Base-by-base conservation (phyloP, 441 rosid genomes). In the Corymbia calophylla region DNA sequence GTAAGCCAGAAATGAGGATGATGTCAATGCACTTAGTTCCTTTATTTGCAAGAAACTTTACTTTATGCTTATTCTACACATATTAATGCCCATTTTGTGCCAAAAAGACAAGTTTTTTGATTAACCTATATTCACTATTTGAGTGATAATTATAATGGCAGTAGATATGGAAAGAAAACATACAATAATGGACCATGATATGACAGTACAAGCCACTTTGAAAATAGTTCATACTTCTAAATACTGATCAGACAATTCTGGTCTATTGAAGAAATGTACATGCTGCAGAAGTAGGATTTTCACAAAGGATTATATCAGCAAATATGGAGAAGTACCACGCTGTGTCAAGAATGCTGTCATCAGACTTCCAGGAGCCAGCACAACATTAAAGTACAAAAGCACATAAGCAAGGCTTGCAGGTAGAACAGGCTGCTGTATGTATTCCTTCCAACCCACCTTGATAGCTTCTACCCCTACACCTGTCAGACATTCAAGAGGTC, bases 301-400 rank as follows among this genome's bases (percentile, higher is more conserved):
- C 51, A 39, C 29, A 23, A 77, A 23, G 84, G 84, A 44, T 77
- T 77, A 77, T 77, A 27, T 35, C 4, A n/a, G 55, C 14, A 35
- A 53, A 86, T 39, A 82, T 85, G 51, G 87, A 77, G 77, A 86
- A 89, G 81, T 95, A 97, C 99, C 96, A 5, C 94, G 95, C 89
- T 97, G 98, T 7, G 97, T 97, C 90, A 97, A 93, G 94, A 97
- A 97, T 56, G 99, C 99, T 15, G 99, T 97, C 99, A 97, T 97
- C 93, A 97, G 93, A 90, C 99, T 96, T 91, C 98, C 95, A 12
- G 99, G 98, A 89, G 96, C 93, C 80, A 97, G 99, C 90, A 95
- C 96, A 86, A 96, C 95, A 91, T 97, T 97, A 92, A 97, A 96
- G 94, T 87, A 96, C 88, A 97, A 96, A 86, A 97, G 96, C 89